A percentile compares a stretch with the other conserved stretches of the same genome.
Conservation (phyloP, 2,329 filamentous ascomycete species). For the Alternaria sp. region DNA sequence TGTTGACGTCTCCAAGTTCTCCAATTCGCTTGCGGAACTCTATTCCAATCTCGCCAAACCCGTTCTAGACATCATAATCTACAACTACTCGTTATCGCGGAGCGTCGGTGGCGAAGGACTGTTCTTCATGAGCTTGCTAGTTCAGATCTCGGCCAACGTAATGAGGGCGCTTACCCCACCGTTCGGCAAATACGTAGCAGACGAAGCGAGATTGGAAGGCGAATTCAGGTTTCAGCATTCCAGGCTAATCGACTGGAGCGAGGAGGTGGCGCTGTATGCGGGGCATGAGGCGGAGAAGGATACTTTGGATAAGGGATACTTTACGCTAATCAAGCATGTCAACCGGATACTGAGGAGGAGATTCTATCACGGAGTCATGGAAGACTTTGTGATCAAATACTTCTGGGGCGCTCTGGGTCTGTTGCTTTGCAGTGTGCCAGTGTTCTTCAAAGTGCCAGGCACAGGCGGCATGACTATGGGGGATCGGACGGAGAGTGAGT, state of each 20-base stretch:
- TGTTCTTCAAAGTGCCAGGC: slow-evolving; percentile 92
- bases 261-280: slow-evolving; percentile 91
- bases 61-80: slow-evolving; percentile 93
- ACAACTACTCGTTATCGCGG: slow-evolving; percentile 91
- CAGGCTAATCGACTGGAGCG: slow-evolving; percentile 91
- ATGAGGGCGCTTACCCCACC: slow-evolving; percentile 96
- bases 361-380: slow-evolving; percentile 99
- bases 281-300: slow-evolving; percentile 96
- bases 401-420: slow-evolving; percentile 97
- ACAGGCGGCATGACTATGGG: slow-evolving; percentile 66
- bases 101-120: slow-evolving; percentile 97
- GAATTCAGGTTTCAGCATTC: slow-evolving; percentile 97
- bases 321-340: slow-evolving; percentile 98
- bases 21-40: slow-evolving; percentile 90
- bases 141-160: slow-evolving; percentile 89
- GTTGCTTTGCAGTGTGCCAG: slow-evolving; percentile 90
- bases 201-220: slow-evolving; percentile 92
- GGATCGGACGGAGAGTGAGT: slow-evolving; percentile 69
- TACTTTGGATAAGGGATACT: slow-evolving; percentile 96
- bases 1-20: slow-evolving; percentile 95
- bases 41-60: slow-evolving; percentile 98
- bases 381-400: slow-evolving; percentile 99
- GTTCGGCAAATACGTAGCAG: slow-evolving; percentile 96
- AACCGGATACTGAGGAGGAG: slow-evolving; percentile 90
- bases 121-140: slow-evolving; percentile 92